Evolutionary conservation across 441 rosid species (phyloP).

Genomic region (Gossypium laxum): DNA sequence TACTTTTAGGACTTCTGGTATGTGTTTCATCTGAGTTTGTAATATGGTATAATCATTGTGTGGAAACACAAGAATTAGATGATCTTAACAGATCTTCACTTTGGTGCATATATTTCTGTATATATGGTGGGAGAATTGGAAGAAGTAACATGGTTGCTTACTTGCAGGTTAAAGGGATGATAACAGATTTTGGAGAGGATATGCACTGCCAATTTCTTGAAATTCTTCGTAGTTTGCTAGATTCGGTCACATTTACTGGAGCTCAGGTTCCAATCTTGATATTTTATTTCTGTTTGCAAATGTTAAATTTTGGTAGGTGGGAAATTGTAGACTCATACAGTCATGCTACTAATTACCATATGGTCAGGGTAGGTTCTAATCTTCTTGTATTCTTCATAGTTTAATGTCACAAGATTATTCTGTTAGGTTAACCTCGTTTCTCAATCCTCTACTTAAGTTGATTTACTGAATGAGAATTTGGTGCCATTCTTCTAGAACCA

Average conservation of each 20-base stretch:
- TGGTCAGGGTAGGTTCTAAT: background rate
- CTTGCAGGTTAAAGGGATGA: conserved; percentile 86
- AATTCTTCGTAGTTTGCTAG: conserved; percentile 92
- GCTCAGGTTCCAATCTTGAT: conserved; percentile 50
- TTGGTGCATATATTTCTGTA: background rate
- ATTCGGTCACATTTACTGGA: conserved; percentile 71
- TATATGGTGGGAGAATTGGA: background rate
- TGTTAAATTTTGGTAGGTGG: conserved; percentile 5
- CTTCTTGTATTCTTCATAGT: background rate
- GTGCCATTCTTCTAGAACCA: background rate
- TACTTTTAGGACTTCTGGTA: conserved; percentile 85
- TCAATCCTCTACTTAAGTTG: background rate
- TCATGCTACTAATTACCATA: background rate
- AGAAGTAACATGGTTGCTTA: conserved; percentile 13
- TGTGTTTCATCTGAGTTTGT: conserved; percentile 18
- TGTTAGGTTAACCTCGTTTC: background rate
- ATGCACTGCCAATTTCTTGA: conserved; percentile 98
- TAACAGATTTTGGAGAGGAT: conserved; percentile 86
- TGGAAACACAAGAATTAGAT: background rate
- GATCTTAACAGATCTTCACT: background rate
- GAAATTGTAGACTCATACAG: background rate
- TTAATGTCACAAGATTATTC: background rate
- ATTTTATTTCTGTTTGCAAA: conserved; percentile 5
- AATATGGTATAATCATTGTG: background rate
- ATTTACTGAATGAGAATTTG: background rate